These are phyloP conservation scores for Mycena filopes DNA, from an alignment of 768 basidiomycete species.

Conservation along the genomic window DNA sequence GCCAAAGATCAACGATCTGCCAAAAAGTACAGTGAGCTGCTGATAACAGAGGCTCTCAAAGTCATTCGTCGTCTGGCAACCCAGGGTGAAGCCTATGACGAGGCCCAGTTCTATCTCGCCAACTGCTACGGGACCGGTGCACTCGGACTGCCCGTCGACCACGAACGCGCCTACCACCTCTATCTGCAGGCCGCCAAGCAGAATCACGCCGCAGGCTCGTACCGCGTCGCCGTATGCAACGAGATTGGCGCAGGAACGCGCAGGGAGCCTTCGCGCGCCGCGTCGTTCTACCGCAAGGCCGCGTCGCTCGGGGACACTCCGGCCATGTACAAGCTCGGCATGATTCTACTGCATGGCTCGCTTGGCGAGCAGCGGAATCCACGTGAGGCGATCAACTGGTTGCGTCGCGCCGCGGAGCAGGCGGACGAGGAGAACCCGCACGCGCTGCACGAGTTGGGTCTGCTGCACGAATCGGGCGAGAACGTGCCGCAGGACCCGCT, in stretches of 20 bases:
- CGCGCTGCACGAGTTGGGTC: slow-evolving; percentile 94
- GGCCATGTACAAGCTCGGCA: slow-evolving; percentile 99
- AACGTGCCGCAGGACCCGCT: slow-evolving; percentile 84
- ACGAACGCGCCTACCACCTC: slow-evolving; percentile 96
- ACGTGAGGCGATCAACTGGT: slow-evolving; percentile 94
- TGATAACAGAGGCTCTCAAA: slow-evolving; percentile 91
- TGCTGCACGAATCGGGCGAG: slow-evolving; percentile 80
- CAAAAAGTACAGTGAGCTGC: slow-evolving; percentile 89
- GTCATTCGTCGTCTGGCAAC: slow-evolving; percentile 93
- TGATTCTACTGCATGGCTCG: slow-evolving; percentile 89
- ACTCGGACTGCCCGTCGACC: slow-evolving; percentile 95
- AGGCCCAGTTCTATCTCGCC: slow-evolving; percentile 98
- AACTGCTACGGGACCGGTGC: slow-evolving; percentile 97
- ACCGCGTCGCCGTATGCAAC: slow-evolving; percentile 98
- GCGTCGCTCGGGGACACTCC: slow-evolving; percentile 96
- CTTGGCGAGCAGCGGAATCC: slow-evolving; percentile 87
- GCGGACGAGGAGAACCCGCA: slow-evolving; percentile 99
- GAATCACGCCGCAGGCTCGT: slow-evolving; percentile 94
- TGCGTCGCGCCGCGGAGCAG: slow-evolving; percentile 94
- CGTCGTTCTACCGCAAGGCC: slow-evolving; percentile 96
- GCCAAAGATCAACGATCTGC: slow-evolving; percentile 84
- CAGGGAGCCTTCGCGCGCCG: slow-evolving; percentile 87
- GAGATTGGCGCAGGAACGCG: slow-evolving; percentile 97
- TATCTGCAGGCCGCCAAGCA: slow-evolving; percentile 98
- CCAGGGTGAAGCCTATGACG: slow-evolving; percentile 90